Evolutionary conservation across 768 basidiomycete genomes (phyloP).

Genomic region (Podaxis carcinomalis): DNA sequence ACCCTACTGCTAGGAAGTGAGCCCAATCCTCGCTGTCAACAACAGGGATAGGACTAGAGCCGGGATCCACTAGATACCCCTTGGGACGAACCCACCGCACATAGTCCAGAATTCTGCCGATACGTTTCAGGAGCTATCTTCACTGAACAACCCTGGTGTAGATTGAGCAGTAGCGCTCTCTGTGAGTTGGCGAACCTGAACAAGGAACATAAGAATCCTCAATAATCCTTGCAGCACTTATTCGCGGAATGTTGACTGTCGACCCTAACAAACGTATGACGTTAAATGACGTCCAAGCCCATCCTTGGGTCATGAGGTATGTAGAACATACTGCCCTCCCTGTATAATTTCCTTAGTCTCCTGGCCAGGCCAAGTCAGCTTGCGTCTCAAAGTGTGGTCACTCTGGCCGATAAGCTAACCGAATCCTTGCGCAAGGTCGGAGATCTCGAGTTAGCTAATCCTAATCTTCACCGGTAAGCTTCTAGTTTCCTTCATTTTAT

Average conservation of each 20-base stretch:
- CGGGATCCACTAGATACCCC: slow-evolving; percentile 64
- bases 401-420: slow-evolving; percentile 69
- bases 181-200: slow-evolving; percentile 40
- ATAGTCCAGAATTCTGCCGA: slow-evolving; percentile 75
- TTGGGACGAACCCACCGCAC: slow-evolving; percentile 88
- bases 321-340: slow-evolving; percentile 8
- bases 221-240: slow-evolving; percentile 46
- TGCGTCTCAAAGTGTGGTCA: slow-evolving; percentile 41
- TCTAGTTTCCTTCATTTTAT: background rate
- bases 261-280: slow-evolving; percentile 67
- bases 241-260: slow-evolving; percentile 71
- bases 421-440: slow-evolving; percentile 64
- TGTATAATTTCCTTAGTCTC: background rate
- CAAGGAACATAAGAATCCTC: background rate
- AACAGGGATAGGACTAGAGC: background rate
- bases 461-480: slow-evolving; percentile 36
- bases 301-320: slow-evolving; percentile 77
- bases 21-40: slow-evolving; percentile 22
- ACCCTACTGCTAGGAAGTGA: slow-evolving; percentile 87
- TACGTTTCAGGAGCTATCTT: slow-evolving; percentile 76
- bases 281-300: slow-evolving; percentile 41
- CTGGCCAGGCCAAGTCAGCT: slow-evolving; percentile 64
- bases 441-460: slow-evolving; percentile 69
- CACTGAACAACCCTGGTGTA: slow-evolving; percentile 73
- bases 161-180: slow-evolving; percentile 51